Evolutionary conservation across 371 early-diverging fungal genomes (phyloP).

Genomic region (Globomyces sp.): DNA sequence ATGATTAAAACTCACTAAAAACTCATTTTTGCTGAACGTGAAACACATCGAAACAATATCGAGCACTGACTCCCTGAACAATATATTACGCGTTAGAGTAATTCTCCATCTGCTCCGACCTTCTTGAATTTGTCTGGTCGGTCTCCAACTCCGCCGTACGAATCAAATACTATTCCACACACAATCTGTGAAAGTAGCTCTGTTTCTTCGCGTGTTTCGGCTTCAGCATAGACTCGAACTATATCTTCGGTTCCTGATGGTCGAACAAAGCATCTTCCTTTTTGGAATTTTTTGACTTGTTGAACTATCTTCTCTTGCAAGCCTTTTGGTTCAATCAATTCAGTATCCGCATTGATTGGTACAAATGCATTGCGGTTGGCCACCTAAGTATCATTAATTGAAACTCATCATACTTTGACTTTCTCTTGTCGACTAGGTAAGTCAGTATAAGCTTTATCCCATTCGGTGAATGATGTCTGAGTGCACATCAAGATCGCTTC

Average conservation of each 20-base stretch:
- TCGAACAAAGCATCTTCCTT: conserved; percentile 93
- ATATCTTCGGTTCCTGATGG: conserved; percentile 99
- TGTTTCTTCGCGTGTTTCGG: conserved; percentile 65
- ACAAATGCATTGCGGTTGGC: conserved; percentile 82
- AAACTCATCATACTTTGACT: conserved; percentile 60
- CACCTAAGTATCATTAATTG: conserved; percentile 47
- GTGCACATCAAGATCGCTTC: conserved; percentile 88
- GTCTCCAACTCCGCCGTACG: conserved; percentile 88
- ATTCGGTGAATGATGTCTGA: conserved; percentile 76
- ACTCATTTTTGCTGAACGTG: no score
- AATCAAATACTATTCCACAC: conserved; percentile 80
- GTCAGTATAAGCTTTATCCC: conserved; percentile 94
- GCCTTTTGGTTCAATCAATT: conserved; percentile 82
- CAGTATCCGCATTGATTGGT: conserved; percentile 95
- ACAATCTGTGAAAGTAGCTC: conserved; percentile 39
- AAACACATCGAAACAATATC: no score
- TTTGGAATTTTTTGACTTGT: conserved; percentile 73
- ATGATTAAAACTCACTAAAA: no score
- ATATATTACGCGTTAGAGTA: not conserved
- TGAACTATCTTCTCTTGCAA: conserved; percentile 87
- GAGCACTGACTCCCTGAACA: no score
- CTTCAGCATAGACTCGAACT: conserved; percentile 98
- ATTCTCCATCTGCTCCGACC: conserved; percentile 22
- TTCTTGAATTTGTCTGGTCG: conserved; percentile 60
- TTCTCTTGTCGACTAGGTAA: conserved; percentile 92